A percentile compares a stretch with the other conserved stretches of the same genome.
phyloP scores from a whole-genome alignment of 345 rosid genomes.

The Populus ilicifolia region DNA sequence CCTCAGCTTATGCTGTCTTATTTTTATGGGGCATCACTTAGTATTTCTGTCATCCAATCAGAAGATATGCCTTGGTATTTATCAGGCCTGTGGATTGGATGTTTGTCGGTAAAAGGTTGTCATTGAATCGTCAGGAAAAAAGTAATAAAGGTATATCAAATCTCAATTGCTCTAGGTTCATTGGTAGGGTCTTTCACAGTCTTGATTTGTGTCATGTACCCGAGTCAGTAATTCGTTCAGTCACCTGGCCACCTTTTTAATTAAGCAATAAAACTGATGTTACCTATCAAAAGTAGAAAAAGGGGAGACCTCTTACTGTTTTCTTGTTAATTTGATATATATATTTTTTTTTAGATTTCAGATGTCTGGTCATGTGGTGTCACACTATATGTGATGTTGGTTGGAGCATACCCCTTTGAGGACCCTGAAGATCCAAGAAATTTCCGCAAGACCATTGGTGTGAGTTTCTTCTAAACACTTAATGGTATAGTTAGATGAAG shows the following conservation, averaged over 20 bases:
- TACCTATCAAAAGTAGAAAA: not conserved
- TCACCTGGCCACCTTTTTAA: not conserved
- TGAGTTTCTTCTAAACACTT: slow-evolving; percentile 18
- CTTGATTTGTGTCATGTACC: not conserved
- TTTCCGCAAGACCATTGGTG: slow-evolving; percentile 67
- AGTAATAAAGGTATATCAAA: too few relatives aligned
- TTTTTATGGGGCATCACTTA: not conserved
- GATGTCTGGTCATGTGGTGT: slow-evolving; percentile 89
- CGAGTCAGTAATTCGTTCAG: too few relatives aligned
- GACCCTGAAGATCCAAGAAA: slow-evolving; percentile 72
- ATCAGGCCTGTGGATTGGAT: not conserved
- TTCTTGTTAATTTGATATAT: slow-evolving; percentile 8
- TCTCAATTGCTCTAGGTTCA: not conserved
- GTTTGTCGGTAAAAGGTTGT: not conserved
- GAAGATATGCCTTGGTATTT: not conserved
- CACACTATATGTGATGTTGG: slow-evolving; percentile 71
- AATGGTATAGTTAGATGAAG: not conserved
- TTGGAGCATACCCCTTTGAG: slow-evolving; percentile 74
- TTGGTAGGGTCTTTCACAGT: not conserved
- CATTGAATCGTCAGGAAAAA: not conserved
- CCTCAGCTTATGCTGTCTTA: not conserved
- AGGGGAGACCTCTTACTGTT: not conserved
- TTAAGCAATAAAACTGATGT: not conserved
- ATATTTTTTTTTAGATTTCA: slow-evolving; percentile 44
- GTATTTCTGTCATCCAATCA: not conserved